phyloP scores from a whole-genome alignment of 441 rosid species.

The Syzygium malaccense region DNA sequence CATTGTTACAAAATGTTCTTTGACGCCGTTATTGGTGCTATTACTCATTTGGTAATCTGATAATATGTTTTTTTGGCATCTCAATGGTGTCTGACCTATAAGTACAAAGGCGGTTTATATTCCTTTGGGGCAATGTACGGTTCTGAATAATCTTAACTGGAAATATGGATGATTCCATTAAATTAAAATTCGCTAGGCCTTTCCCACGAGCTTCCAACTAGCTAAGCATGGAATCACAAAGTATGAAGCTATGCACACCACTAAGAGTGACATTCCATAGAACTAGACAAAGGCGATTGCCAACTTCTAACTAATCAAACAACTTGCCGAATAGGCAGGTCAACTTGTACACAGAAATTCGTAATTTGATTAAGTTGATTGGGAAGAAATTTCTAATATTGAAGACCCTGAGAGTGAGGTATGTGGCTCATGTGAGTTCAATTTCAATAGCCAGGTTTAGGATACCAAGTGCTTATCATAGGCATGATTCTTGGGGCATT shows the following conservation, averaged over 20 bases:
- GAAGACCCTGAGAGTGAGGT: background rate
- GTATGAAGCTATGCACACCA: background rate
- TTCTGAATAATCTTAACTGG: no score
- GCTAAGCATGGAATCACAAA: no score
- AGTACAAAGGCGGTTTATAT: no score
- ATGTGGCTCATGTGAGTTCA: background rate
- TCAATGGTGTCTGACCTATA: no score
- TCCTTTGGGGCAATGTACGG: no score
- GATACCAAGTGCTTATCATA: background rate
- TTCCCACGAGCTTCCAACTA: no score
- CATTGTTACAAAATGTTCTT: no score
- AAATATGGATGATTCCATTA: no score
- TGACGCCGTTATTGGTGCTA: no score
- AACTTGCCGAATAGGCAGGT: background rate
- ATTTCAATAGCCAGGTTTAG: background rate
- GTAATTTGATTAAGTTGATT: background rate
- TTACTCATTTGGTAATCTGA: no score
- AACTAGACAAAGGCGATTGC: background rate
- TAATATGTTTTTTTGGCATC: no score
- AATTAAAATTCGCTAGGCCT: no score
- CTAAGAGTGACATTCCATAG: background rate
- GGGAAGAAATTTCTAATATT: background rate
- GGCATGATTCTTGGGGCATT: background rate
- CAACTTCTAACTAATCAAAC: background rate
- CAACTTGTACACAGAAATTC: background rate